A percentile compares a stretch with the other conserved stretches of the same genome.
Evolutionary conservation across 1,284 basidiomycete species (phyloP).

Genomic region (Vanrija sp.): DNA sequence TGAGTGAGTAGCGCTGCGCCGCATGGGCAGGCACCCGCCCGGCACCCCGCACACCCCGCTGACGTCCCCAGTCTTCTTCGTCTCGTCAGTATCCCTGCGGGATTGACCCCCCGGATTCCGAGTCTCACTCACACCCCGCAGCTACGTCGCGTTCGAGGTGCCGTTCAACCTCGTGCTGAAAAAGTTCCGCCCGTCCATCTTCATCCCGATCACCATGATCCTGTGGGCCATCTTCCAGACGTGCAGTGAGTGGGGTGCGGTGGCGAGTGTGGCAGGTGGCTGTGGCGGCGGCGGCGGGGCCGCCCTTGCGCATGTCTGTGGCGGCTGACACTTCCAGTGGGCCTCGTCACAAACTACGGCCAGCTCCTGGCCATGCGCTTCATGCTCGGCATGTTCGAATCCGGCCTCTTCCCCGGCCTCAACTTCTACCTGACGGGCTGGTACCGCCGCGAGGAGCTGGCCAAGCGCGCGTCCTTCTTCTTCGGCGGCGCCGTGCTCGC

Average conservation of each 20-base stretch:
- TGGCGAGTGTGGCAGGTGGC: no score
- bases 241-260: slow-evolving; percentile 16
- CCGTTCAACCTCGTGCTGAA: slow-evolving; percentile 50
- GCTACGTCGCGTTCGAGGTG: slow-evolving; percentile 50
- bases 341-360: slow-evolving; percentile 45
- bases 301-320: no score
- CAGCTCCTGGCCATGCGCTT: slow-evolving; percentile 49
- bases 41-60: not conserved
- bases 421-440: slow-evolving; percentile 50
- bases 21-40: no score
- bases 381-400: slow-evolving; percentile 46
- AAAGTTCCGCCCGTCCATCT: slow-evolving; percentile 40
- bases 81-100: slow-evolving; percentile 8
- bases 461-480: slow-evolving; percentile 50
- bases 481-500: slow-evolving; percentile 51
- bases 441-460: slow-evolving; percentile 48
- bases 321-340: slow-evolving; percentile 23
- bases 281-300: no score
- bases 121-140: slow-evolving; percentile 18
- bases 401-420: slow-evolving; percentile 47
- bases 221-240: slow-evolving; percentile 41
- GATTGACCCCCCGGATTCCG: not conserved
- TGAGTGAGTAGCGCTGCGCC: slow-evolving; percentile 16
- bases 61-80: slow-evolving; percentile 33
- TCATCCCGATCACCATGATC: slow-evolving; percentile 43